Evolutionary conservation across 2,329 filamentous ascomycete species (phyloP), one percentile per base, ranked within the genome.

Genomic region (Cryoendolithus antarcticus): DNA sequence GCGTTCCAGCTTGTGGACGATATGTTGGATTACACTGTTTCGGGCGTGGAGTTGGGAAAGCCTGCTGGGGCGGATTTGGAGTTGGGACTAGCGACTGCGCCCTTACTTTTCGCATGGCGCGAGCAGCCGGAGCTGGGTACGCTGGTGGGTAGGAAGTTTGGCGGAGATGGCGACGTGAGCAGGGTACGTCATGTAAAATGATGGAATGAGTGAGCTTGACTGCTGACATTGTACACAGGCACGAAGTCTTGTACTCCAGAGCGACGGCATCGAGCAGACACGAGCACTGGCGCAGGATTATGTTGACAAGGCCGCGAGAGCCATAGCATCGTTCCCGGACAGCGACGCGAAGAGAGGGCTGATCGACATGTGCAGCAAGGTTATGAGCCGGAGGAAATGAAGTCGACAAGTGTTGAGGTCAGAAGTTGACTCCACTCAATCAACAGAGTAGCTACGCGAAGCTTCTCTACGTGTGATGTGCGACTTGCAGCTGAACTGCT

Each of bases 1-100:
- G 91, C 91, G 1, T 98, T 98, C 65, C 91, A 98, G 69, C 72
- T 98, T 7, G 89, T 98, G 10, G 91, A 98, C 58, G 91, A 98
- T 59, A 84, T 98, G 82, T 71, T 98, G 52, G 91, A 98, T 62
- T 98, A 96, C 61, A 96, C 91, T 0, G 75, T 86, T 45, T 86
- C 75, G 39, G 86, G 79, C 32, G 72, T 75, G 43, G 86, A 95
- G 59, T 67, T 98, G 32, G 91, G 91, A 15, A 98, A 98, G 65
- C 91, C 91, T 2, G 85, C 89, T 4, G 91, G 89, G 31, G 91
- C 91, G 24, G 91, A 98, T 62, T 63, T 98, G 45, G 86, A 96
- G 63, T 68, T 98, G 24, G 91, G 91, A 4, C 71, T 98, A 41
- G 91, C 91, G 32, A 98, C 91, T 9, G 91, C 91, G 9, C 91